A percentile compares a stretch with the other conserved stretches of the same genome.
phyloP scores from a whole-genome alignment of 228 moss, liverwort and hornwort genomes.

The Sphagnum magellanicum region DNA sequence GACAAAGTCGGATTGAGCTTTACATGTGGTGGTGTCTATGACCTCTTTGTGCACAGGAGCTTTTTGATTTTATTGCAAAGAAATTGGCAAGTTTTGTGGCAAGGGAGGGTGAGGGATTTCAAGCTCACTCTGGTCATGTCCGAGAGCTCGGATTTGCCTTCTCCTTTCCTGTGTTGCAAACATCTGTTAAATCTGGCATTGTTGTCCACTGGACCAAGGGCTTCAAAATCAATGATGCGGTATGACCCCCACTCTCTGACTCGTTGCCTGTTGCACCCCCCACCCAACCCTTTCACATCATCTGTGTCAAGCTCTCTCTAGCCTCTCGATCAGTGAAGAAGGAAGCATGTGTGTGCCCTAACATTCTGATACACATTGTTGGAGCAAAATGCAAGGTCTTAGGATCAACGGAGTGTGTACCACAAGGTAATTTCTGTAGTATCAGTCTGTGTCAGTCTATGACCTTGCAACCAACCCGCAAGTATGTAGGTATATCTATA shows the following conservation, averaged over 20 bases:
- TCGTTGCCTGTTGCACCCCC: too few species aligned
- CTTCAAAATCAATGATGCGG: conserved; percentile 74
- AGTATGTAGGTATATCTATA: too few species aligned
- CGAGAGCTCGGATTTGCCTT: conserved; percentile 78
- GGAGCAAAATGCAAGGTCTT: background rate
- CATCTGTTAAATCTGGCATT: conserved; percentile 74
- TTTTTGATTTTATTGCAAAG: conserved; percentile 79
- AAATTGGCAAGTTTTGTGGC: conserved; percentile 64
- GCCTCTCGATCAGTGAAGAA: too few species aligned
- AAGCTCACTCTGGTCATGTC: conserved; percentile 34
- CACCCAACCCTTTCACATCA: too few species aligned
- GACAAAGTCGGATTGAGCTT: too few species aligned
- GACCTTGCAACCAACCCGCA: too few species aligned
- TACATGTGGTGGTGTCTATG: background rate
- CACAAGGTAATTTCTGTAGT: too few species aligned
- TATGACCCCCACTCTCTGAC: conserved; percentile 4
- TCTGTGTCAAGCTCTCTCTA: too few species aligned
- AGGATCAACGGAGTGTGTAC: too few species aligned
- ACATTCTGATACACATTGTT: background rate
- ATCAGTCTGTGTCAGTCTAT: too few species aligned
- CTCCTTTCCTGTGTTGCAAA: conserved; percentile 84
- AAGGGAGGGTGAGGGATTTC: conserved; percentile 40
- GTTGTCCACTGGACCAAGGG: conserved; percentile 91
- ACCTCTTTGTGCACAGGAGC: conserved; percentile 24
- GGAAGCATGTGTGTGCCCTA: background rate